Conservation (phyloP, 192 early-diverging fungal genomes). For the Entophlyctis helioformis region DNA sequence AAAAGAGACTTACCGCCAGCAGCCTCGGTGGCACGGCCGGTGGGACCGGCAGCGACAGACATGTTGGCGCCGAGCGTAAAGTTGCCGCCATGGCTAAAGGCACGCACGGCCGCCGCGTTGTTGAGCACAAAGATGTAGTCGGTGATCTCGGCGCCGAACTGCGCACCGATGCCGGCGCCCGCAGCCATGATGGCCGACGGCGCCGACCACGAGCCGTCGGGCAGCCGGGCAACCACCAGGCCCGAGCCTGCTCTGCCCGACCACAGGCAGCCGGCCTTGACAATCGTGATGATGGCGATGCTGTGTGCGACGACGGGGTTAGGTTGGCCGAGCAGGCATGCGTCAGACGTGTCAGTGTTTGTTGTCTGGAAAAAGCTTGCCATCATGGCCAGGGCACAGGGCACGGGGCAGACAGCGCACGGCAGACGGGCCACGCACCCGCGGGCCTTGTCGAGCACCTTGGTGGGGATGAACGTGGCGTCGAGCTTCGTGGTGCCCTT, state of each 20-base stretch:
- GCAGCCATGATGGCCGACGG: conserved; percentile 76
- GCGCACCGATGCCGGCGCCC: conserved; percentile 75
- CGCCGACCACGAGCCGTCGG: conserved; percentile 64
- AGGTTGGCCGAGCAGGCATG: conserved; percentile 9
- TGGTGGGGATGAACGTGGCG: conserved; percentile 14
- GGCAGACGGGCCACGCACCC: too few relatives aligned
- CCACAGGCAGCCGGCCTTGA: conserved; percentile 83
- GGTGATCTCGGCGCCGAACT: conserved; percentile 84
- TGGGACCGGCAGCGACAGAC: conserved; percentile 71
- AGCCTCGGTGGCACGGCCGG: conserved; percentile 77
- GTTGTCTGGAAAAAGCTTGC: too few relatives aligned
- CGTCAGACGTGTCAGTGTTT: too few relatives aligned
- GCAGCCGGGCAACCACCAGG: conserved; percentile 69
- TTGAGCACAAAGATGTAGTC: conserved; percentile 89
- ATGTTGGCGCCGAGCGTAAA: conserved; percentile 76
- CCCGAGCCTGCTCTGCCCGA: conserved; percentile 78
- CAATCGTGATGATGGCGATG: conserved; percentile 78
- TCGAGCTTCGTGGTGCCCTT: conserved; percentile 34
- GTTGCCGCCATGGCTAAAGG: conserved; percentile 78
- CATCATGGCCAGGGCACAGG: too few relatives aligned
- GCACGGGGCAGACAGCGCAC: too few relatives aligned
- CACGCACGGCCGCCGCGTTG: conserved; percentile 67
- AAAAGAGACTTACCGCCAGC: conserved; percentile 47
- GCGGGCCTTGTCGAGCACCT: conserved; percentile 17
- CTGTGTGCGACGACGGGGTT: conserved; percentile 59